These are phyloP conservation scores for Exidia glandulosa DNA, from an alignment of 768 basidiomycete species.

Conservation along the genomic window DNA sequence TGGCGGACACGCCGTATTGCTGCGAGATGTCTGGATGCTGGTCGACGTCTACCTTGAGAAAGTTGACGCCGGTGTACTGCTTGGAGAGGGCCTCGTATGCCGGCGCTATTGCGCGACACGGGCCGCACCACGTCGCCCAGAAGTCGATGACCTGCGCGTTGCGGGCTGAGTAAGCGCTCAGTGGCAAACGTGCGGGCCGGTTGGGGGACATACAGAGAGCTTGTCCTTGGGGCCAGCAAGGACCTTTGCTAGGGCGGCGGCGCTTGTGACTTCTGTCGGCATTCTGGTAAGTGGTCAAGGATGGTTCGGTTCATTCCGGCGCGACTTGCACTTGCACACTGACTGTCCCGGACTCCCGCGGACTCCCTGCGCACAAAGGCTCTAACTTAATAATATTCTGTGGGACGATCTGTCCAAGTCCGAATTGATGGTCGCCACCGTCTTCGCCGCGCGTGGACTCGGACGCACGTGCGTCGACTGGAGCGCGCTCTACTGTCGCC, in stretches of 20 bases:
- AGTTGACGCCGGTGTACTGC: conserved; percentile 60
- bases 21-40: conserved; percentile 56
- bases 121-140: conserved; percentile 76
- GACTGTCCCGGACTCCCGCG: no score
- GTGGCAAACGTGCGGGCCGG: background rate
- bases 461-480: background rate
- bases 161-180: background rate
- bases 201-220: no score
- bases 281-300: no score
- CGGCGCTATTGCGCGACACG: conserved; percentile 77
- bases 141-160: conserved; percentile 66
- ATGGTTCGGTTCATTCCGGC: no score
- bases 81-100: conserved; percentile 58
- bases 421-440: no score
- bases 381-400: no score
- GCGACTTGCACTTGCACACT: no score
- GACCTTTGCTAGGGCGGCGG: no score
- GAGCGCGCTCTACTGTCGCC: background rate
- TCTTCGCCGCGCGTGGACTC: background rate
- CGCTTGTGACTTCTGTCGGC: no score
- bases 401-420: no score
- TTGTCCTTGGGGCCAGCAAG: no score
- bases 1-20: conserved; percentile 32
- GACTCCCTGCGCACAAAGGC: no score
- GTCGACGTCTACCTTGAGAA: conserved; percentile 78